phyloP scores from a whole-genome alignment of 2,329 filamentous ascomycete species.

The Coniella vitis region DNA sequence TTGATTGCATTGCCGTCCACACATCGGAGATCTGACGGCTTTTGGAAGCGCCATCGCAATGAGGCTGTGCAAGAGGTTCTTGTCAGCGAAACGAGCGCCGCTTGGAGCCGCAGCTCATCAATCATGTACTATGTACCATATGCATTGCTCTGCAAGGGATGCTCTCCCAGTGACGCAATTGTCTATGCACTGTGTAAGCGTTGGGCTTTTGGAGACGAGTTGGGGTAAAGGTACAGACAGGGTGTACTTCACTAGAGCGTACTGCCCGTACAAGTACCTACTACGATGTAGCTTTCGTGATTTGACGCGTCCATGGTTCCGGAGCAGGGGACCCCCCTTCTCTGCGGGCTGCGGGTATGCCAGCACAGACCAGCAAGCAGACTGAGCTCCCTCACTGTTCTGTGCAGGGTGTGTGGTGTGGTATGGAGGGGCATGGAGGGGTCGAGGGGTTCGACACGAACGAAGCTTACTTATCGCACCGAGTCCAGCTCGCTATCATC shows the following conservation, averaged over 20 bases:
- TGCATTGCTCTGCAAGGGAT: too few relatives aligned
- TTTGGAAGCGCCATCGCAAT: conserved; percentile 14
- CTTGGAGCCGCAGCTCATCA: background rate
- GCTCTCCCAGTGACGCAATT: background rate
- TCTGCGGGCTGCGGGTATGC: background rate
- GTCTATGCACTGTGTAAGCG: conserved; percentile 10
- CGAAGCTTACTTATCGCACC: conserved; percentile 7
- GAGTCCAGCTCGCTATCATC: conserved; percentile 1
- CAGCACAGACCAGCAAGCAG: conserved; percentile 3
- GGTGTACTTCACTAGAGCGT: too few relatives aligned
- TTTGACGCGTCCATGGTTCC: too few relatives aligned
- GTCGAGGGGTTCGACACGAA: conserved; percentile 7
- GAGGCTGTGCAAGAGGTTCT: conserved; percentile 14
- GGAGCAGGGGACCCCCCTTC: conserved; percentile 3
- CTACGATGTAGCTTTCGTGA: too few relatives aligned
- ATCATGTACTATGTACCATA: too few relatives aligned
- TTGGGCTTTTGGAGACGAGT: background rate
- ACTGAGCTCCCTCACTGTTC: background rate
- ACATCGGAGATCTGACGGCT: conserved; percentile 15
- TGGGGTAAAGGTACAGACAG: background rate
- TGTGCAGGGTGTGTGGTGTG: too few relatives aligned
- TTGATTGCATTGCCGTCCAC: conserved; percentile 16
- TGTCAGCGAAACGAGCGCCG: background rate
- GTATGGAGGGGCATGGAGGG: conserved; percentile 16
- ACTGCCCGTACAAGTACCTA: too few relatives aligned